Evolutionary conservation across 2,329 filamentous ascomycete species (phyloP).

Genomic region (Botrytis deweyae): DNA sequence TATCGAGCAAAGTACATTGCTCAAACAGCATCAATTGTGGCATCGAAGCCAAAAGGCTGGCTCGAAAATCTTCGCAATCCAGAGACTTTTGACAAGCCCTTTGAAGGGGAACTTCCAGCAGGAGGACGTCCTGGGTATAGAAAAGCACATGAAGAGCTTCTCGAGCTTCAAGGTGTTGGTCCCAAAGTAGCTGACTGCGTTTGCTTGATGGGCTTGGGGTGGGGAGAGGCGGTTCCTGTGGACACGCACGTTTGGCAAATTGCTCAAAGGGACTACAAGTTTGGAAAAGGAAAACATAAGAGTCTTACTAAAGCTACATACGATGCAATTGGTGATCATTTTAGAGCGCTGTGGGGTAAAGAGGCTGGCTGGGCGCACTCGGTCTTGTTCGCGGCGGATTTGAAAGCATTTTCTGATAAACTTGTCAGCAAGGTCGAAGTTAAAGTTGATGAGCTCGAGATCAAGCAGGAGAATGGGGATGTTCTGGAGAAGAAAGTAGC

Average conservation of each 20-base stretch:
- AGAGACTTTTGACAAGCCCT: conserved; percentile 70
- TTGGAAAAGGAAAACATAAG: conserved; percentile 78
- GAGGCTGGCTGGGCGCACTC: conserved; percentile 98
- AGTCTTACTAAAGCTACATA: conserved; percentile 88
- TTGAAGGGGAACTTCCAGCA: conserved; percentile 48
- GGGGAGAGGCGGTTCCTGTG: conserved; percentile 92
- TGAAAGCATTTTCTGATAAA: conserved; percentile 76
- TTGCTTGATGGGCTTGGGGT: conserved; percentile 91
- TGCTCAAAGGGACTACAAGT: conserved; percentile 91
- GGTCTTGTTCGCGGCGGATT: conserved; percentile 90
- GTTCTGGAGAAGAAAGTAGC: conserved; percentile 29
- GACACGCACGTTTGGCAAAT: conserved; percentile 99
- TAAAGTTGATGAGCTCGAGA: conserved; percentile 45
- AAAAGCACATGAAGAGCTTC: conserved; percentile 78
- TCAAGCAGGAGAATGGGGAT: conserved; percentile 36
- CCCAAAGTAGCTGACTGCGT: conserved; percentile 98
- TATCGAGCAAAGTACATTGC: conserved; percentile 93
- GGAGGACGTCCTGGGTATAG: conserved; percentile 58
- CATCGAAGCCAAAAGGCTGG: conserved; percentile 69
- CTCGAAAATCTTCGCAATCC: conserved; percentile 76
- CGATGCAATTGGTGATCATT: conserved; percentile 85
- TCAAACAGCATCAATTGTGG: conserved; percentile 76
- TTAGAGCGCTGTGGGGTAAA: conserved; percentile 83
- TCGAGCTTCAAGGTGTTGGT: conserved; percentile 82
- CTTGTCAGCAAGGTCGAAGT: conserved; percentile 48